These are phyloP conservation scores for Lichina pygmaea DNA, from an alignment of 495 filamentous ascomycete genomes.

Conservation along the genomic window DNA sequence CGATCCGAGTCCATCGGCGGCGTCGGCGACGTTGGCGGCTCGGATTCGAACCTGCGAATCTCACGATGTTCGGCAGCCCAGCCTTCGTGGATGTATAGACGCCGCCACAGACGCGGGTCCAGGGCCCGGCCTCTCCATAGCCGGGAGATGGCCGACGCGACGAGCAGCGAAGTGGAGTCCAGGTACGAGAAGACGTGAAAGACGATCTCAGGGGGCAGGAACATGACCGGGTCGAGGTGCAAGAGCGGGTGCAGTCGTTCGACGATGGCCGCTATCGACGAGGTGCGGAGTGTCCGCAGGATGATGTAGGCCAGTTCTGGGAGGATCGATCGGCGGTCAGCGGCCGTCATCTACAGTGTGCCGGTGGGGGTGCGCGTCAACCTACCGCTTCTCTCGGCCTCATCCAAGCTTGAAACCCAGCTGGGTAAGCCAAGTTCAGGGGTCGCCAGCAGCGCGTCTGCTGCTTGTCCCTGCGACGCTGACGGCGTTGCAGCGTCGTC, in stretches of 20 bases:
- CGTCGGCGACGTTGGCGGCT: slow-evolving; percentile 4
- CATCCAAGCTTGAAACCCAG: slow-evolving; percentile 24
- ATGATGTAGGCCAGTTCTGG: slow-evolving; percentile 34
- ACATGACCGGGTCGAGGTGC: slow-evolving; percentile 70
- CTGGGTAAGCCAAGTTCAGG: slow-evolving; percentile 13
- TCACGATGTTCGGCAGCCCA: slow-evolving; percentile 44
- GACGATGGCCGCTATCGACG: slow-evolving; percentile 49
- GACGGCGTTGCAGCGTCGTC: slow-evolving; percentile 1
- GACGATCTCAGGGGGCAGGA: slow-evolving; percentile 70
- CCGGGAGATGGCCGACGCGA: slow-evolving; percentile 49
- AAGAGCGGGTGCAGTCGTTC: slow-evolving; percentile 49
- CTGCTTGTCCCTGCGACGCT: background rate
- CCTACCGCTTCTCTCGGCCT: slow-evolving; percentile 27
- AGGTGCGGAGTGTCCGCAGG: slow-evolving; percentile 46
- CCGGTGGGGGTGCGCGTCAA: background rate
- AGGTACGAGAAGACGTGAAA: slow-evolving; percentile 72
- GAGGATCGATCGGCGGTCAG: background rate
- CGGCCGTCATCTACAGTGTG: background rate
- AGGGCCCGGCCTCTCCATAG: slow-evolving; percentile 60
- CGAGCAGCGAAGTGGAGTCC: slow-evolving; percentile 45
- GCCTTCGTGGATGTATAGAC: slow-evolving; percentile 55
- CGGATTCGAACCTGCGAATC: slow-evolving; percentile 30
- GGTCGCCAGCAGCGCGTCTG: background rate
- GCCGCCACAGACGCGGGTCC: slow-evolving; percentile 67
- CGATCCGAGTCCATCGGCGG: slow-evolving; percentile 16